These are phyloP conservation scores for Candida wancherniae DNA, from an alignment of 805 yeast species.

Conservation along the genomic window DNA sequence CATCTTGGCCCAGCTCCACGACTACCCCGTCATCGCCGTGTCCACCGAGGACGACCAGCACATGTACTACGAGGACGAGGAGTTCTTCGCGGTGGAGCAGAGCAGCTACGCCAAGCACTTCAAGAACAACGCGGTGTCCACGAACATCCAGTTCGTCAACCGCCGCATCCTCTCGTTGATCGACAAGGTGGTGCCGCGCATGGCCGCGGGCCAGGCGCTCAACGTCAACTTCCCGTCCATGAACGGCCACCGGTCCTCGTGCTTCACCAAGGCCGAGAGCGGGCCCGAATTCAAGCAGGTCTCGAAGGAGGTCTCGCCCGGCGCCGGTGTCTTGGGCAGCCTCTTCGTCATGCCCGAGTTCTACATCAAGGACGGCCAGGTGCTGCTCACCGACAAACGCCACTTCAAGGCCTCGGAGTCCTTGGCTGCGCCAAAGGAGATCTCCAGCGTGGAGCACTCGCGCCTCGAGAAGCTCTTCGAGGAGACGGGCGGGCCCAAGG, in stretches of 20 bases:
- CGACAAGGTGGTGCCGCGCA: conserved; percentile 8
- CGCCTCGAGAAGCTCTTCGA: conserved; percentile 5
- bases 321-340: conserved; percentile 4
- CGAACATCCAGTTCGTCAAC: conserved; percentile 24
- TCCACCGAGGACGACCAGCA: conserved; percentile 25
- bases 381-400: conserved; percentile 1
- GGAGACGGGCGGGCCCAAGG: conserved; percentile 1
- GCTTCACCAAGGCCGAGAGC: conserved; percentile 13
- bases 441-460: conserved; percentile 5
- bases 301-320: neutral
- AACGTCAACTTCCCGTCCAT: conserved; percentile 29
- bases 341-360: conserved; percentile 8
- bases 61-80: conserved; percentile 32
- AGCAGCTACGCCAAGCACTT: conserved; percentile 2
- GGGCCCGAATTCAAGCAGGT: conserved; percentile 11
- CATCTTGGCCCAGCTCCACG: conserved; percentile 14
- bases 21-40: conserved; percentile 20
- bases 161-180: conserved; percentile 20
- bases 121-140: conserved; percentile 20
- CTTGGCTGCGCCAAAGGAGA: conserved; percentile 1
- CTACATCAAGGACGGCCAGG: neutral
- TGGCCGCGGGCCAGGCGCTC: conserved; percentile 10
- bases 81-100: conserved; percentile 18
- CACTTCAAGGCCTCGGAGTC: conserved; percentile 7
- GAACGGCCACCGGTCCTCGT: conserved; percentile 20